Evolutionary conservation across 2,329 filamentous ascomycete genomes (phyloP), one percentile per base, ranked within the genome.

Genomic region (Trichoderma lentiforme): DNA sequence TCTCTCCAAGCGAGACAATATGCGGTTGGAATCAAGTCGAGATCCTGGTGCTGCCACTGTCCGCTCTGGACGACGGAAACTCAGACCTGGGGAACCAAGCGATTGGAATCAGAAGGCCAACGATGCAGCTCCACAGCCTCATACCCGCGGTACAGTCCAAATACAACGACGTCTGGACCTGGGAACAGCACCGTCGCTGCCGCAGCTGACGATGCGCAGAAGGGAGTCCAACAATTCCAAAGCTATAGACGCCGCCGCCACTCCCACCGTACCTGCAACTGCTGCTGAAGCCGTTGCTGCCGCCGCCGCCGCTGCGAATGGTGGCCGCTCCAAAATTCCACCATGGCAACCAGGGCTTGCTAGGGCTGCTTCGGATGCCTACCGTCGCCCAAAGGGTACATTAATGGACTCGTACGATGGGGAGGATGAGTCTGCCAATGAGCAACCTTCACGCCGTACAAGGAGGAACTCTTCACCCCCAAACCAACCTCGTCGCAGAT

Each of bases 21-120:
- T 81, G 78, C 77, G 78, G 77, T 77, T 78, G 73, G 76, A 76
- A 74, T 77, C 77, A 43, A 74, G 76, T 73, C 78, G 75, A 79
- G 79, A 78, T 76, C 75, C 74, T 70, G 77, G 76, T 71, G 72
- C 77, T 73, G 77, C 73, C 73, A 77, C 76, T 21, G 73, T 73
- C 74, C 76, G 76, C 73, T 71, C 75, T 72, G 75, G 76, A 73
- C 78, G 78, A 70, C 76, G 76, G 70, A 79, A 76, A 75, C 75
- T 76, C 65, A 74, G 68, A 39, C 57, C 76, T 26, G 71, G 71
- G 73, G 74, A 72, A 30, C 28, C 68, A n/a, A 65, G 58, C 51
- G 62, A 74, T 65, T 73, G 73, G 75, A 69, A 67, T 30, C 72
- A 70, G 24, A 65, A 73, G 70, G 71, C 73, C 70, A 75, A 77